phyloP scores from a whole-genome alignment of 2,329 filamentous ascomycete species.

The Xylariaceae sp. region DNA sequence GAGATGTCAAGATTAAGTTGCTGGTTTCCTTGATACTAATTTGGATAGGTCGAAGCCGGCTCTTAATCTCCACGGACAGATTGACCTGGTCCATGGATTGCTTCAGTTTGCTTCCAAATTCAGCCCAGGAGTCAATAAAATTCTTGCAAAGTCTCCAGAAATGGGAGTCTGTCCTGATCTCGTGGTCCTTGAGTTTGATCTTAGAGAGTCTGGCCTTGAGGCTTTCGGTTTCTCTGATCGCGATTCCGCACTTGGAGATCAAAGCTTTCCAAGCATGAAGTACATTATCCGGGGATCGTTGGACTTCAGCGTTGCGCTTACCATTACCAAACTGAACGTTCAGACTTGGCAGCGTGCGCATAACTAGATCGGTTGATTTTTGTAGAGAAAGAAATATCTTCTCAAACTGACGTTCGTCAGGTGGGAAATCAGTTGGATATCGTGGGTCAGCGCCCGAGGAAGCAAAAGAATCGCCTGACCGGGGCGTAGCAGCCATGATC shows the following conservation, averaged over 20 bases:
- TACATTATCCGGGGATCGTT: slow-evolving; percentile 53
- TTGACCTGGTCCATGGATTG: slow-evolving; percentile 46
- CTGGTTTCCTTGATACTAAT: slow-evolving; percentile 75
- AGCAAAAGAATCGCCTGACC: slow-evolving; percentile 75
- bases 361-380: slow-evolving; percentile 65
- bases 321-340: slow-evolving; percentile 60
- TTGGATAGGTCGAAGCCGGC: slow-evolving; percentile 73
- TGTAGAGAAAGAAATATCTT: slow-evolving; percentile 72
- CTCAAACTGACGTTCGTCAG: slow-evolving; percentile 78
- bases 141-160: slow-evolving; percentile 69
- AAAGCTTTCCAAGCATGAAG: slow-evolving; percentile 64
- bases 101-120: slow-evolving; percentile 58
- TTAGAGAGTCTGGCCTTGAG: slow-evolving; percentile 67
- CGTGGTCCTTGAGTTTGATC: slow-evolving; percentile 81
- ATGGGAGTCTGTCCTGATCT: slow-evolving; percentile 56
- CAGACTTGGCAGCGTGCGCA: slow-evolving; percentile 64
- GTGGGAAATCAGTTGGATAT: slow-evolving; percentile 57
- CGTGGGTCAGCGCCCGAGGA: slow-evolving; percentile 47
- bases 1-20: slow-evolving; percentile 59
- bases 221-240: slow-evolving; percentile 66
- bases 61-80: slow-evolving; percentile 61
- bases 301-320: slow-evolving; percentile 57
- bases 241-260: slow-evolving; percentile 63
- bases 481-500: slow-evolving; percentile 61
- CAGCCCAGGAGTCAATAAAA: slow-evolving; percentile 65